Conservation (phyloP, 768 basidiomycete species). For the Mycena metata region DNA sequence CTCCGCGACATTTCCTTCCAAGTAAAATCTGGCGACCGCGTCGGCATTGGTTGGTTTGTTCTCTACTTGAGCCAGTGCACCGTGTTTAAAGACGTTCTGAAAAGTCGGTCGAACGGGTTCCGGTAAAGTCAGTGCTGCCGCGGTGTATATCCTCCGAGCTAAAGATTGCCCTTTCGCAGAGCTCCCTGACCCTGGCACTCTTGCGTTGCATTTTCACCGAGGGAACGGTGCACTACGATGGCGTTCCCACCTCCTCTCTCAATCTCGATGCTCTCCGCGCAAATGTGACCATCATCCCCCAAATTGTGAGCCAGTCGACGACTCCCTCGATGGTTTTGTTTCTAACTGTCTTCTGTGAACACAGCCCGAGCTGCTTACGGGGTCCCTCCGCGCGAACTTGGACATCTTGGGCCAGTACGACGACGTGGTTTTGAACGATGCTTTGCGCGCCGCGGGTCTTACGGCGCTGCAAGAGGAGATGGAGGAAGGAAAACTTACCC, state of each 20-base stretch:
- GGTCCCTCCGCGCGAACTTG: slow-evolving; percentile 56
- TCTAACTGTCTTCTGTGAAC: neutral
- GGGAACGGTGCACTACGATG: slow-evolving; percentile 56
- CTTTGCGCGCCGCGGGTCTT: slow-evolving; percentile 48
- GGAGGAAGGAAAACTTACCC: slow-evolving; percentile 24
- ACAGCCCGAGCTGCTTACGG: slow-evolving; percentile 50
- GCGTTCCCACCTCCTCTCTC: slow-evolving; percentile 52
- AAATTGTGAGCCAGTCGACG: slow-evolving; percentile 22
- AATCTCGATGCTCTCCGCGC: slow-evolving; percentile 61
- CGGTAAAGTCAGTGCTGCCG: slow-evolving; percentile 29
- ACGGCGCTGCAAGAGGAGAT: slow-evolving; percentile 20
- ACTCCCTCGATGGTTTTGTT: neutral
- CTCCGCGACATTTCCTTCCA: slow-evolving; percentile 47
- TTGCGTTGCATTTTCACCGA: slow-evolving; percentile 54
- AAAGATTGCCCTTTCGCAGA: slow-evolving; percentile 33
- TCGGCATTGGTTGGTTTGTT: slow-evolving; percentile 53
- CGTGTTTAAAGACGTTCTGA: slow-evolving; percentile 15
- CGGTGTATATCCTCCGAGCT: neutral
- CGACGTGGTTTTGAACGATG: slow-evolving; percentile 50
- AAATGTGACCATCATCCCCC: slow-evolving; percentile 60
- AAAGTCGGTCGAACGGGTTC: slow-evolving; percentile 44
- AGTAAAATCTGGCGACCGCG: slow-evolving; percentile 60
- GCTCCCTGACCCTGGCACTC: slow-evolving; percentile 56
- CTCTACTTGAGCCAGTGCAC: neutral
- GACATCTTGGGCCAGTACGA: slow-evolving; percentile 58